phyloP scores from a whole-genome alignment of 768 basidiomycete species.

The Lactarius evosmus region DNA sequence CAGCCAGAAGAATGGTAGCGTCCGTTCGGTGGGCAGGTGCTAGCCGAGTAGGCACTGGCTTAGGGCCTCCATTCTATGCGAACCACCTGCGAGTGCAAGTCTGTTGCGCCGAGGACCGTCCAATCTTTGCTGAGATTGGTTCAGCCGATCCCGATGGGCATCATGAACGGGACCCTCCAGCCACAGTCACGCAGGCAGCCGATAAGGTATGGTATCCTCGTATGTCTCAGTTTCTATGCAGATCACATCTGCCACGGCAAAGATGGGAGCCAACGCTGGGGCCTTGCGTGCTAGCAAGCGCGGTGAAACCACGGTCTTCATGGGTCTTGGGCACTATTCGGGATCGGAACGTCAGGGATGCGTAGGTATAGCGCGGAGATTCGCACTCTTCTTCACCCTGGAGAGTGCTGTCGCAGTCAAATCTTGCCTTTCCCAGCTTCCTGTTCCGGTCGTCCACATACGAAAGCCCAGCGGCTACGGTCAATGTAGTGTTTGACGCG shows the following conservation, averaged over 20 bases:
- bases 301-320: slow-evolving; percentile 76
- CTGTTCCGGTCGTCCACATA: not conserved
- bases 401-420: slow-evolving; percentile 44
- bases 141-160: no score
- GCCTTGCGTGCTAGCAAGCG: slow-evolving; percentile 64
- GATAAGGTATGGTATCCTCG: slow-evolving; percentile 29
- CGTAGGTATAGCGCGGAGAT: slow-evolving; percentile 33
- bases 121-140: not conserved
- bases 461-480: slow-evolving; percentile 5
- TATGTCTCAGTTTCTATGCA: slow-evolving; percentile 36
- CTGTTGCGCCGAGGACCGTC: not conserved
- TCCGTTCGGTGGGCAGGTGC: not conserved
- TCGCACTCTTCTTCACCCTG: slow-evolving; percentile 39
- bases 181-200: slow-evolving; percentile 38
- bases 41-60: slow-evolving; percentile 13
- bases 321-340: slow-evolving; percentile 74
- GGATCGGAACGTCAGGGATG: slow-evolving; percentile 52
- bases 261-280: slow-evolving; percentile 29
- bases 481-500: slow-evolving; percentile 16
- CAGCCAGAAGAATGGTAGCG: not conserved
- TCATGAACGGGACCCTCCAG: no score
- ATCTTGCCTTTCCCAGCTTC: not conserved
- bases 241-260: slow-evolving; percentile 17
- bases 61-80: slow-evolving; percentile 13
- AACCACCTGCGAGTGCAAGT: slow-evolving; percentile 22